These are phyloP conservation scores for Suzukiozyma palmioleophila DNA, from an alignment of 1,139 yeast species.

Conservation along the genomic window DNA sequence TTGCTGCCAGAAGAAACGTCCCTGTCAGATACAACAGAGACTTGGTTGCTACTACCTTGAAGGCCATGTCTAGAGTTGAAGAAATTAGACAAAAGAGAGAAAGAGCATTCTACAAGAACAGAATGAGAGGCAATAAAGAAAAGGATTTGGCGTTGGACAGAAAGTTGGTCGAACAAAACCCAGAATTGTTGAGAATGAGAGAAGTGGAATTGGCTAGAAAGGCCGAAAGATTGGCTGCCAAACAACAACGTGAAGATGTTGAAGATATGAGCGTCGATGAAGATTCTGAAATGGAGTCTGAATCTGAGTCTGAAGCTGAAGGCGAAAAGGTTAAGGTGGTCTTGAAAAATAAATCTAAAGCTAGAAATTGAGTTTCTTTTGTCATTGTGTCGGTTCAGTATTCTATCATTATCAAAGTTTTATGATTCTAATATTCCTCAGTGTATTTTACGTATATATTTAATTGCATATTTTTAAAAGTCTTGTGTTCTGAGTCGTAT, in stretches of 20 bases:
- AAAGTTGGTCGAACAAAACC: constrained; percentile 82
- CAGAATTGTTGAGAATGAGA: constrained; percentile 85
- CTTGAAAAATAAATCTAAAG: constrained; percentile 66
- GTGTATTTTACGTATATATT: constrained; percentile 3
- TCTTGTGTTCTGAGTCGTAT: neutral
- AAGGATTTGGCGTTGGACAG: constrained; percentile 80
- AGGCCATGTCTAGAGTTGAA: constrained; percentile 94
- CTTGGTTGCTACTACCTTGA: constrained; percentile 86
- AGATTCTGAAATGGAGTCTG: constrained; percentile 34
- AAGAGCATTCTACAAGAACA: constrained; percentile 96
- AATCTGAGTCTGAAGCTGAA: constrained; percentile 33
- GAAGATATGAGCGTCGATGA: constrained; percentile 27
- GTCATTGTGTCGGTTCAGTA: no score
- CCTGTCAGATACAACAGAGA: constrained; percentile 98
- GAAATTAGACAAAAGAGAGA: constrained; percentile 96
- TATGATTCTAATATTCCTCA: constrained; percentile 1
- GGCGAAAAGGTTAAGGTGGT: constrained; percentile 66
- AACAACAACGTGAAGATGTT: constrained; percentile 47
- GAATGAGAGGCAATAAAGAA: constrained; percentile 97
- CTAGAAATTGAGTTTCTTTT: constrained; percentile 11
- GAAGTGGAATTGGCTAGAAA: constrained; percentile 85
- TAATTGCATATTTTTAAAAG: constrained; percentile 3
- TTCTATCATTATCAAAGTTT: neutral
- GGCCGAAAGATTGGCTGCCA: constrained; percentile 66
- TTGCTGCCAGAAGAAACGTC: constrained; percentile 95